Evolutionary conservation across 225 moss, liverwort and hornwort species (phyloP).

Genomic region (Polytrichum formosum): DNA sequence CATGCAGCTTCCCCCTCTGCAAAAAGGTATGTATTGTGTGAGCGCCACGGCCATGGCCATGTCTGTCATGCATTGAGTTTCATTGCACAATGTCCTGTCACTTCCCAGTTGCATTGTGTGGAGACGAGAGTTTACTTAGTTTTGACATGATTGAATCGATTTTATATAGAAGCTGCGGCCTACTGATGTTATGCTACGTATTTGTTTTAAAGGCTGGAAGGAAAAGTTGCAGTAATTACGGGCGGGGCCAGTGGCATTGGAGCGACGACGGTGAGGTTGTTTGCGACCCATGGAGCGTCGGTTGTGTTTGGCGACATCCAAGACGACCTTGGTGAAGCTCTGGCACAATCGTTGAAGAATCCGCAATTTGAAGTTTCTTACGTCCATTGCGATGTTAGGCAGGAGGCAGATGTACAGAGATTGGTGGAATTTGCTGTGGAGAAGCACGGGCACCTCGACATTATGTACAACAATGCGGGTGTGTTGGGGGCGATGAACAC

Average conservation of each 20-base stretch:
- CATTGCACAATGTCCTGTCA: too few relatives aligned
- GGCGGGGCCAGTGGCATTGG: conserved; percentile 15
- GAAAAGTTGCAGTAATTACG: too few relatives aligned
- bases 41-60: too few relatives aligned
- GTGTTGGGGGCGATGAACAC: conserved; percentile 6
- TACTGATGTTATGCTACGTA: too few relatives aligned
- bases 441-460: conserved; percentile 30
- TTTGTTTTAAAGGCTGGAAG: too few relatives aligned
- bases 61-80: too few relatives aligned
- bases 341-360: conserved; percentile 26
- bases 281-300: conserved; percentile 30
- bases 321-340: conserved; percentile 15
- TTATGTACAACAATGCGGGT: conserved; percentile 52
- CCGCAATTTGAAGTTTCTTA: background rate
- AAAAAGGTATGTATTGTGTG: too few relatives aligned
- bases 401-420: conserved; percentile 30
- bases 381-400: conserved; percentile 38
- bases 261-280: conserved; percentile 29
- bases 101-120: too few relatives aligned
- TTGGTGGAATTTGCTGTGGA: conserved; percentile 29
- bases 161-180: too few relatives aligned
- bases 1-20: too few relatives aligned
- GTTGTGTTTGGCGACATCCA: conserved; percentile 46
- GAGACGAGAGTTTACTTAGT: too few relatives aligned
- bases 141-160: too few relatives aligned